Evolutionary conservation across 1,139 yeast species (phyloP), one percentile per base, ranked within the genome.

Genomic region (Candida sanyaensis): DNA sequence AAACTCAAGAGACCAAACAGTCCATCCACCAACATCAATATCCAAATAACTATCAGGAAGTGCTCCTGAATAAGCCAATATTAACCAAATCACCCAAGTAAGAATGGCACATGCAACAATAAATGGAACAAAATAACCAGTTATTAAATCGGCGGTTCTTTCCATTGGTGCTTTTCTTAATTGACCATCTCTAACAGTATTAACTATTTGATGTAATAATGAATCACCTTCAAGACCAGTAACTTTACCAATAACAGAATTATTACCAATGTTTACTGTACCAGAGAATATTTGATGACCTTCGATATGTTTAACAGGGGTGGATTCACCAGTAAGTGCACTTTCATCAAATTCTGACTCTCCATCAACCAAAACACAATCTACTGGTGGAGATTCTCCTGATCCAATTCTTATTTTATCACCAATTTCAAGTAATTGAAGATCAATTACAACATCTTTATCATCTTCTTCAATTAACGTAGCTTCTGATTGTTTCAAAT

Each of bases 251-350:
- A 80, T 62, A 1, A 86, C 69, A 0, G 87, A 65, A 9, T 65
- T 68, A 13, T 77, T 71, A 1, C 93, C 90, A 21, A 71, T 69
- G 56, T 86, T 87, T 2, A 86, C 77, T 0, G 93, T 85, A 2
- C 93, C 95, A 0, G 91, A 84, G 63, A 78, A 87, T 0, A 86
- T 71, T 52, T 83, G 87, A 52, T 86, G 89, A 2, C 86, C 86
- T 1, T 69, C 66, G 1, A 50, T 46, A 55, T 77, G 84, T 23
- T 65, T 65, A 5, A 81, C 78, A 1, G 82, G 77, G 11, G 65
- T 63, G 0, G 86, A 80, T 61, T 87, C 96, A 30, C 96, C 96
- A 0, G 95, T 87, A 13, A 88, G 70, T 23, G 92, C 88, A 38
- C 90, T 81, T 59, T 87, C 95, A 58, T 88, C 89, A 63, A 88